Percentiles rank a stretch among this genome's conserved stretches.
Conservation (phyloP, 2,329 filamentous ascomycete species). For the Aspergillus brasiliensis region DNA sequence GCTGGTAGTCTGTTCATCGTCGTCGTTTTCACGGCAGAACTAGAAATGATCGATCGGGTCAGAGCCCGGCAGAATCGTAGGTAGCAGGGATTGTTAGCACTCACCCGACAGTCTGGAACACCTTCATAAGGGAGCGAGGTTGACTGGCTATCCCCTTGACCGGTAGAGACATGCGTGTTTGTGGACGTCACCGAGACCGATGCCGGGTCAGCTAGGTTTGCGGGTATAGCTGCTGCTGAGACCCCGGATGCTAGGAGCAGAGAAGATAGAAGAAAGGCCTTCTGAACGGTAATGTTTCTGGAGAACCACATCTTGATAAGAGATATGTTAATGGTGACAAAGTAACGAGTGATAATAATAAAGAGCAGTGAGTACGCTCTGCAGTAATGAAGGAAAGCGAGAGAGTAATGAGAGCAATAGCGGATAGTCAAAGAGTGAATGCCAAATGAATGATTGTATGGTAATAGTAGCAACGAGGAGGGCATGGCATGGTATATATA, state of each 20-base stretch:
- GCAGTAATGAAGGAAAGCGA: neutral
- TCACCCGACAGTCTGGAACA: neutral
- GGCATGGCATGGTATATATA: too few species aligned
- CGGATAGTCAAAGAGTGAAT: neutral
- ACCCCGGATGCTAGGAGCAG: neutral
- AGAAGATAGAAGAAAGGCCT: neutral
- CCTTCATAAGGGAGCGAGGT: neutral
- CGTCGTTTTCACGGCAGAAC: neutral
- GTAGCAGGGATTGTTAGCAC: neutral
- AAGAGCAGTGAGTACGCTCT: neutral
- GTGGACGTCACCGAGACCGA: neutral
- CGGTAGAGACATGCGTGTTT: neutral
- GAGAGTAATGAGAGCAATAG: neutral
- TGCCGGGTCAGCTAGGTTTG: neutral
- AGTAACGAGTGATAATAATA: neutral
- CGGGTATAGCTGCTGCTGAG: neutral
- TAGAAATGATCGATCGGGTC: neutral
- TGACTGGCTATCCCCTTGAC: neutral
- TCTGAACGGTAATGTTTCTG: neutral
- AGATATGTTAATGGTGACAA: too few species aligned
- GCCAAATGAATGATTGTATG: too few species aligned
- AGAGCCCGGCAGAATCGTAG: neutral
- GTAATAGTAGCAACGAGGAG: neutral
- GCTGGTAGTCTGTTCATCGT: too few species aligned
- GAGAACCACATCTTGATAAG: neutral